Conservation (phyloP, 176 grass and related monocot genomes). For the Aegilops tauschii region DNA sequence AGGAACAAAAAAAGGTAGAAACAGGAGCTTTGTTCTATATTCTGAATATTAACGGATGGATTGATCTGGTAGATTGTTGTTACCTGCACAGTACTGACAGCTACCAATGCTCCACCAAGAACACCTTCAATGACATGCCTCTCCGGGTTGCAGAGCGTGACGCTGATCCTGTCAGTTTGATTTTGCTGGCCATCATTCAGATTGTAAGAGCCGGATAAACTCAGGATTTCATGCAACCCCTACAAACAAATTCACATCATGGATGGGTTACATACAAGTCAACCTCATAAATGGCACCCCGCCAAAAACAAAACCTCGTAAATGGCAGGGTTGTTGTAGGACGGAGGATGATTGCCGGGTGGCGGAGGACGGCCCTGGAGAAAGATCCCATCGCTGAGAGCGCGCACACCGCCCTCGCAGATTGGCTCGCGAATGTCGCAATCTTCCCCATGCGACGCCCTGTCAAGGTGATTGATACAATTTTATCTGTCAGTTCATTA, state of each 20-base stretch:
- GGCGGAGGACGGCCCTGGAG: slow-evolving; percentile 58
- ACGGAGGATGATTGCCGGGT: slow-evolving; percentile 35
- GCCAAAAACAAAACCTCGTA: slow-evolving; percentile 4
- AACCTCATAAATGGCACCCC: no score
- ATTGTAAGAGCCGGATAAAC: slow-evolving; percentile 64
- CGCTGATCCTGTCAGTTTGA: slow-evolving; percentile 41
- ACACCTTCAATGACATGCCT: slow-evolving; percentile 67
- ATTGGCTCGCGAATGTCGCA: slow-evolving; percentile 51
- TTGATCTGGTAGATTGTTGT: not conserved
- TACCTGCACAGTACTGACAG: slow-evolving; percentile 68
- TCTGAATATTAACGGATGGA: not conserved
- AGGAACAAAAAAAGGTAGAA: no score
- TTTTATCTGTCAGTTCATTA: not conserved
- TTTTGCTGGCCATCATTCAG: slow-evolving; percentile 42
- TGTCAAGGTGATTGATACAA: not conserved
- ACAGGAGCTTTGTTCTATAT: no score
- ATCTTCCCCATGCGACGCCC: slow-evolving; percentile 63
- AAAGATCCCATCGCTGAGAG: slow-evolving; percentile 79
- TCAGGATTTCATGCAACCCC: slow-evolving; percentile 72
- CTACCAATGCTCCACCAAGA: slow-evolving; percentile 50
- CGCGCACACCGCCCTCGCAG: slow-evolving; percentile 62
- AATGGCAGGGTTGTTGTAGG: slow-evolving; percentile 36
- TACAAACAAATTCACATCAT: slow-evolving; percentile 12
- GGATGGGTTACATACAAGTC: not conserved
- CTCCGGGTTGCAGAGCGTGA: slow-evolving; percentile 64